These are phyloP conservation scores for Cantharellus anzutake DNA, from an alignment of 768 basidiomycete species.

Conservation along the genomic window DNA sequence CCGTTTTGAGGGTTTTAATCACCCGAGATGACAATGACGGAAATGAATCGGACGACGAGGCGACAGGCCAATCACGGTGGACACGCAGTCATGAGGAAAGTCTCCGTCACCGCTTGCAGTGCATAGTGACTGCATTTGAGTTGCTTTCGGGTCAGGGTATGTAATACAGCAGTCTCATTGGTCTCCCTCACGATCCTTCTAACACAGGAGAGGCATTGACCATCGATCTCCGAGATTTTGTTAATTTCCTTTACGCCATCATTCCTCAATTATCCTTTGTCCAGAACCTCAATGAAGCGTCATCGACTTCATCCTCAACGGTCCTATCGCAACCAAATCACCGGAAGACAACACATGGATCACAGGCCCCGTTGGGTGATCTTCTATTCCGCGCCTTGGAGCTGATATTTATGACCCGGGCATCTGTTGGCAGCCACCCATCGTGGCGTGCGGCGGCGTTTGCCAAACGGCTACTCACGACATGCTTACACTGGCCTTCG, in stretches of 20 bases:
- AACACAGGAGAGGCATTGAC: slow-evolving; percentile 82
- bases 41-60: slow-evolving; percentile 14
- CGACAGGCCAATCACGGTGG: background rate
- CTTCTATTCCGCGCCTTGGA: slow-evolving; percentile 76
- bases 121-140: slow-evolving; percentile 94
- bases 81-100: slow-evolving; percentile 20
- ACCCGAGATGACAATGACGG: slow-evolving; percentile 18
- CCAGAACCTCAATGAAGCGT: slow-evolving; percentile 37
- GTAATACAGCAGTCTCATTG: slow-evolving; percentile 14
- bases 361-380: slow-evolving; percentile 15
- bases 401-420: slow-evolving; percentile 61
- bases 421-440: slow-evolving; percentile 32
- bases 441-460: slow-evolving; percentile 77
- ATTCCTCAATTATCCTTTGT: slow-evolving; percentile 55
- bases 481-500: slow-evolving; percentile 67
- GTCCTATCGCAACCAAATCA: slow-evolving; percentile 1
- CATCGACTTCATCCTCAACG: slow-evolving; percentile 7
- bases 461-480: slow-evolving; percentile 73
- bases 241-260: slow-evolving; percentile 63
- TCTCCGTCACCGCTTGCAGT: slow-evolving; percentile 47
- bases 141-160: slow-evolving; percentile 85
- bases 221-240: slow-evolving; percentile 83
- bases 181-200: slow-evolving; percentile 3
- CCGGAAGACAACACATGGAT: slow-evolving; percentile 1
- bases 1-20: slow-evolving; percentile 65